Evolutionary conservation across 176 grass and related monocot species (phyloP), one percentile per base, ranked within the genome.

Genomic region (Tillandsia leiboldiana): DNA sequence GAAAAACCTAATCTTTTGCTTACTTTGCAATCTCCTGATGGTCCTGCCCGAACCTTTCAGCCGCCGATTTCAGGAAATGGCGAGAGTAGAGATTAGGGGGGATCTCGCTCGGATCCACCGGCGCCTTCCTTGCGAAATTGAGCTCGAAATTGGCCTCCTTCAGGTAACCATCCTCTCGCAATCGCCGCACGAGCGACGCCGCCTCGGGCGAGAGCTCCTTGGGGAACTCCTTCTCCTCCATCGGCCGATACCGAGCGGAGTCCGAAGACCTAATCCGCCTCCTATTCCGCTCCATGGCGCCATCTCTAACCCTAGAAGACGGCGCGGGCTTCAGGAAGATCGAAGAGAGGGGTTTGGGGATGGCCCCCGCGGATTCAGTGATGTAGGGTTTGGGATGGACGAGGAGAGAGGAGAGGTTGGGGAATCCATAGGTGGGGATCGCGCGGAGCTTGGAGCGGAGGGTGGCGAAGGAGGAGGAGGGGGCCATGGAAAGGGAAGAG

Each of bases 21-120:
- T 71, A 87, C 88, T 82, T 91, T 51, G 88, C 81, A 51, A 85
- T 80, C 6, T 70, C 78, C 67, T 87, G 88, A 51, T 87, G 75
- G 56, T 80, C 75, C 8, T 80, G 63, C 3, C 84, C 84, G 70
- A 82, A 87, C 23, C 80, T 73, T 67, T 87, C 84, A 27, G 79
- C 78, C 9, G 84, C 88, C 42, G 81, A 24, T 71, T 91, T 87
- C 72, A 84, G 76, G 27, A 65, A 57, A 70, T 77, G 75, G 1
- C 75, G 82, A 1, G 72, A 82, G 12, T n/a, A 75, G 9, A 63
- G 33, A 49, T 56, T 69, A 10, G 65, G n/a, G 4, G 64, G 51
- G 17, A 77, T 47, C 64, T 68, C 29, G 26, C 48, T 18, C 14
- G 26, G 11, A 20, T 49, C 68, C 12, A 42, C 20, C 28, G 68